Base-by-base conservation (phyloP, 1,139 yeast genomes). In the Taphrina communis region DNA sequence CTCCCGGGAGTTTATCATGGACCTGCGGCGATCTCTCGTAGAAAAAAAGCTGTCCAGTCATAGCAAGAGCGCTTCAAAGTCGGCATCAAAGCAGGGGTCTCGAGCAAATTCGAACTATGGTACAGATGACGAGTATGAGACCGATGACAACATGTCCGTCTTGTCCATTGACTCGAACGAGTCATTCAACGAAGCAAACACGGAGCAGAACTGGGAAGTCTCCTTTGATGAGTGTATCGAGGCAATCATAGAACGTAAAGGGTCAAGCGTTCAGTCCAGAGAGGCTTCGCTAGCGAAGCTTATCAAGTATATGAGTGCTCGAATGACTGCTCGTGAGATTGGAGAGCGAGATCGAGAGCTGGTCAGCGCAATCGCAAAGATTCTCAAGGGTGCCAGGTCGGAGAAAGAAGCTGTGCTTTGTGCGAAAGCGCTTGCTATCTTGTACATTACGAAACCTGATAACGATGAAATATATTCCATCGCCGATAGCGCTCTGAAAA, bases 61-160 rank as follows among this genome's bases (percentile, higher is more conserved):
- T 21, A 53, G n/a, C 79, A 80, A 78, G 81, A 90, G 77, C 78
- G 86, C 73, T 80, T 82, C 2, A 82, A 59, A 57, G 61, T 36
- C 57, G 19, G 56, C 58, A 35, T 52, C 53, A 41, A 36, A 58
- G 60, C 42, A 50, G 25, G 59, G 52, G 14, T 63, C 70, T 11
- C 63, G 70, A 14, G 65, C 58, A 41, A 55, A 56, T 14, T 69
- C 70, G 25, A 65, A 65, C n/a, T 39, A 51, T 41, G 62, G 55
- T 31, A 65, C 68, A 9, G 73, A 70, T 55, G 73, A 69, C 9
- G 73, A 70, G 35, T 69, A 67, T 31, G 71, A 70, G 14, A 60
- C 65, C 42, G 72, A 70, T 48, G 73, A 72, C 50, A 57, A 39
- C 31, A 6, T 63, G 17, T 63, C 67, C 3, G 61, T 63, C 56